Evolutionary conservation across 2,329 filamentous ascomycete species (phyloP), one percentile per base, ranked within the genome.

Genomic region (Phyllosticta capitalensis): DNA sequence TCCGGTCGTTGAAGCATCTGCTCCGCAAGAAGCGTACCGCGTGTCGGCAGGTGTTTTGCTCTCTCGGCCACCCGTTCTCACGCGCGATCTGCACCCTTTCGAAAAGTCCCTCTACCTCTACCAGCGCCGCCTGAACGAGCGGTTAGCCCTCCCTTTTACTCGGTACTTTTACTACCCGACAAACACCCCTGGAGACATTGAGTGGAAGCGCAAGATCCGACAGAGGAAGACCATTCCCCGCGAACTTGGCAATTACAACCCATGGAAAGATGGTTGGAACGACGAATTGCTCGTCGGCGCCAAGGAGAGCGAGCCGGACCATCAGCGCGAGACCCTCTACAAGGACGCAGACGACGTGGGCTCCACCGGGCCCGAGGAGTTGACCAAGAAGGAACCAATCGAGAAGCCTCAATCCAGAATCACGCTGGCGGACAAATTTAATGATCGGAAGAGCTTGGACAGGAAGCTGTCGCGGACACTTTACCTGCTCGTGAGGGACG

Each of bases 41-140:
- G 64, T 80, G 60, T 72, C 75, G 55, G 81, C 85, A 61, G 88
- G 90, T 64, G 81, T 96, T 61, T 84, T 97, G 66, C 84, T 99
- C 64, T 94, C 91, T 52, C 90, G 94, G 26, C 84, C 94, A 54
- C 94, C 94, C 6, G 79, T 95, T 61, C 81, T 99, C 68, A 97
- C 94, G 24, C 87, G 89, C 65, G 81, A 87, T 62, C 85, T 92
- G 58, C 89, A 88, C 33, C 81, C 89, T 12, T 97, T 99, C 75
- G 94, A 99, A 75, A 88, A 90, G 70, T 82, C 92, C 64, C 97
- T 88, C 77, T 96, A 88, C 80, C 91, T 99, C 72, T 99, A 99
- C 78, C 94, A 99, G 78, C 92, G 92, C 68, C 90, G 94, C 14
- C 82, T 99, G 62, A 96, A 97, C 74, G 94, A 99, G 79, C 89